Percentiles rank a stretch among this genome's conserved stretches.
Evolutionary conservation across 305 asterid genomes (phyloP).

Genomic region (Fraxinus ornus): DNA sequence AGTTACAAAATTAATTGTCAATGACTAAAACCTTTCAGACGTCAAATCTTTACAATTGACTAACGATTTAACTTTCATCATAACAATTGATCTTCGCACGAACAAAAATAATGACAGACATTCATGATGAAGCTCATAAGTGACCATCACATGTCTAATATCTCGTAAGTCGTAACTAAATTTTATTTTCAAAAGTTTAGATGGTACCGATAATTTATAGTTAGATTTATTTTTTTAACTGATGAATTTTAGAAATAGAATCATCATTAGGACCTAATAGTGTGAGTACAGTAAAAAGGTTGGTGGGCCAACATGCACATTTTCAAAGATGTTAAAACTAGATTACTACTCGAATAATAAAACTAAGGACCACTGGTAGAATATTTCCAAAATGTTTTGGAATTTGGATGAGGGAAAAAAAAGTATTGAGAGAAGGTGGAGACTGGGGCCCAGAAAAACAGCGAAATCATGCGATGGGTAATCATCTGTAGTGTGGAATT

Average conservation of each 20-base stretch:
- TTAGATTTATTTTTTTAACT: background rate
- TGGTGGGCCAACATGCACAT: background rate
- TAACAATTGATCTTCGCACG: background rate
- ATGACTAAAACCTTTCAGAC: background rate
- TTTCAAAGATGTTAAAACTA: background rate
- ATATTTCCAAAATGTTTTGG: background rate
- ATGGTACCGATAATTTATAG: too few relatives aligned
- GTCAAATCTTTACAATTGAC: background rate
- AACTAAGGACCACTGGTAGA: background rate
- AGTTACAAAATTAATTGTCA: background rate
- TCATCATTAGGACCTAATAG: background rate
- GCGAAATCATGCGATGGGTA: constrained; percentile 64
- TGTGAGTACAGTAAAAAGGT: background rate
- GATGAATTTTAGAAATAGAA: background rate
- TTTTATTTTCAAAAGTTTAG: background rate
- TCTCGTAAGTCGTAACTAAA: background rate
- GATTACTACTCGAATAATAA: background rate
- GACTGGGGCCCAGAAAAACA: constrained; percentile 43
- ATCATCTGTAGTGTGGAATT: constrained; percentile 44
- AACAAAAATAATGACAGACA: background rate
- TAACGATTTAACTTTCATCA: too few relatives aligned
- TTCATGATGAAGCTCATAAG: background rate
- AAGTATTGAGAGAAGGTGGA: constrained; percentile 12
- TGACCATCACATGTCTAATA: background rate
- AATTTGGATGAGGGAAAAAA: background rate